Conservation (phyloP, 805 yeast genomes). For the Teunomyces aglyptinius region DNA sequence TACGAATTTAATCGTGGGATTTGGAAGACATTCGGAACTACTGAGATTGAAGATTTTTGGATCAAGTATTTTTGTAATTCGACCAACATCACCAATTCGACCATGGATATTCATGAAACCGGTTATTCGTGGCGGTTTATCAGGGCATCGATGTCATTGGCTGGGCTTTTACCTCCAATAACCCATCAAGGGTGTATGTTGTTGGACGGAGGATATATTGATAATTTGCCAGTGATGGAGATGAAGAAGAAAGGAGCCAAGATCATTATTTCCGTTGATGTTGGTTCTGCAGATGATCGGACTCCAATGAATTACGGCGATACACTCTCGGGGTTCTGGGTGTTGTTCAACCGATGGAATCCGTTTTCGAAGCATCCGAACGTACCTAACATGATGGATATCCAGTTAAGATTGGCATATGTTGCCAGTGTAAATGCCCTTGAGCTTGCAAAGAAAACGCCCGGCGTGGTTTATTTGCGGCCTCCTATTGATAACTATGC, state of each 20-base stretch:
- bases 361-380: slow-evolving; percentile 86
- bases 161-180: slow-evolving; percentile 87
- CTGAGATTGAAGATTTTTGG: slow-evolving; percentile 96
- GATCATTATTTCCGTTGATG: slow-evolving; percentile 88
- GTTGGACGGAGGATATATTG: slow-evolving; percentile 94
- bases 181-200: slow-evolving; percentile 90
- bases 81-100: slow-evolving; percentile 90
- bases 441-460: slow-evolving; percentile 78
- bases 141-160: slow-evolving; percentile 94
- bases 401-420: slow-evolving; percentile 88
- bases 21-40: slow-evolving; percentile 94
- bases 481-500: slow-evolving; percentile 94
- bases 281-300: slow-evolving; percentile 90
- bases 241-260: slow-evolving; percentile 90
- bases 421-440: slow-evolving; percentile 94
- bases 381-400: slow-evolving; percentile 92
- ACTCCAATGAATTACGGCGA: slow-evolving; percentile 92
- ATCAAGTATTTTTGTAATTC: slow-evolving; percentile 83
- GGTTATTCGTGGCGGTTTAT: slow-evolving; percentile 97
- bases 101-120: slow-evolving; percentile 89
- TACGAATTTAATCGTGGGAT: slow-evolving; percentile 95
- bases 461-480: slow-evolving; percentile 82
- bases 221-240: slow-evolving; percentile 86
- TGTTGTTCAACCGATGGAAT: slow-evolving; percentile 78
- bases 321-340: slow-evolving; percentile 91